These are phyloP conservation scores for Aspergillus jensenii DNA, from an alignment of 2,329 filamentous ascomycete species.

Conservation along the genomic window DNA sequence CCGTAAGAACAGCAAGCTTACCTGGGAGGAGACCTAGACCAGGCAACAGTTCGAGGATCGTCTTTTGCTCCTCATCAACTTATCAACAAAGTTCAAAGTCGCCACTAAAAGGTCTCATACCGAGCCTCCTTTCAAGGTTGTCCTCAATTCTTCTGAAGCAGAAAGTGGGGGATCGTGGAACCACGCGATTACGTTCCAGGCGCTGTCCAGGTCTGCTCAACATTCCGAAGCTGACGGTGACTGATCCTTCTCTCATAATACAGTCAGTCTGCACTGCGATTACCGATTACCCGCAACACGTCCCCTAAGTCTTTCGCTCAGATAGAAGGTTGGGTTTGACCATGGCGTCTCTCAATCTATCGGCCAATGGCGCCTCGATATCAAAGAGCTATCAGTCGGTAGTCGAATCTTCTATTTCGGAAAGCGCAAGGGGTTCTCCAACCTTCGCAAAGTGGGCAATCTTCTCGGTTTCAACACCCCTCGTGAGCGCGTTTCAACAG, in stretches of 20 bases:
- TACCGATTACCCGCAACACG: background rate
- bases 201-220: background rate
- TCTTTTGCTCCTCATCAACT: background rate
- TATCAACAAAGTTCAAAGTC: background rate
- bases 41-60: background rate
- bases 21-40: background rate
- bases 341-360: constrained; percentile 81
- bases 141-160: background rate
- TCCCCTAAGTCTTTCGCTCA: background rate
- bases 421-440: constrained; percentile 64
- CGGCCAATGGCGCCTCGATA: constrained; percentile 78
- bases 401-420: constrained; percentile 59
- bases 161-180: background rate
- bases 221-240: background rate
- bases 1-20: background rate
- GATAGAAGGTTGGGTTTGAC: background rate
- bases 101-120: background rate
- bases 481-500: constrained; percentile 86
- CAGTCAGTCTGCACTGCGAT: background rate
- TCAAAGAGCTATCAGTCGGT: constrained; percentile 71
- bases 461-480: constrained; percentile 87
- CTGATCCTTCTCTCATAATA: background rate
- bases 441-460: constrained; percentile 92
- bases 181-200: background rate
- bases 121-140: background rate